Conservation (phyloP, 1,139 yeast genomes). For the Hansenula lynferdii region DNA sequence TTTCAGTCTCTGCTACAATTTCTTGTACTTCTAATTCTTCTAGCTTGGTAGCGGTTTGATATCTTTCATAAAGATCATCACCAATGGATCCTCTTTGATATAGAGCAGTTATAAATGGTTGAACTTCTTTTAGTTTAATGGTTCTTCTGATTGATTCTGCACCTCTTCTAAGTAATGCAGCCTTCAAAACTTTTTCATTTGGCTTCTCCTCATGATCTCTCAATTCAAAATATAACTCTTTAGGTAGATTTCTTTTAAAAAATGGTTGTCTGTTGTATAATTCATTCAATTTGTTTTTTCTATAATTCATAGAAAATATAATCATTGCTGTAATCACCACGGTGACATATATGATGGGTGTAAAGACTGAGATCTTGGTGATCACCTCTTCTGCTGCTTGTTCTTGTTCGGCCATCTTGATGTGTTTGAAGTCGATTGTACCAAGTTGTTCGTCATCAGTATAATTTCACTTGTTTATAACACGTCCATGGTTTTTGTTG, state of each 20-base stretch:
- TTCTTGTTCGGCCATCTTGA: constrained; percentile 1
- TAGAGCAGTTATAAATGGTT: constrained; percentile 58
- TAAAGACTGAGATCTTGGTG: constrained; percentile 61
- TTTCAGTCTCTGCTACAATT: constrained; percentile 72
- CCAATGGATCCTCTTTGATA: constrained; percentile 91
- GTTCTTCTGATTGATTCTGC: constrained; percentile 91
- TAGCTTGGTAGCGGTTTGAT: constrained; percentile 68
- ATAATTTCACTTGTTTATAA: no score
- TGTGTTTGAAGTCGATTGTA: no score
- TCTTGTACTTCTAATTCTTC: constrained; percentile 75
- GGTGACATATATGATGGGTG: constrained; percentile 78
- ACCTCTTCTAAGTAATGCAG: constrained; percentile 87
- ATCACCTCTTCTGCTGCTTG: background rate
- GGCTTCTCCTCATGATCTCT: constrained; percentile 52
- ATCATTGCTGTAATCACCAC: constrained; percentile 67
- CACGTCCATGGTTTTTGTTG: no score
- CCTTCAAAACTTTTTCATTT: constrained; percentile 77
- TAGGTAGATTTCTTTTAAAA: constrained; percentile 63
- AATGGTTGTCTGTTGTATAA: constrained; percentile 62
- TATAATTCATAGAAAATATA: constrained; percentile 68
- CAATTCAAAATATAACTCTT: constrained; percentile 59
- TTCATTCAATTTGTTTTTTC: constrained; percentile 51
- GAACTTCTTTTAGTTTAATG: constrained; percentile 69
- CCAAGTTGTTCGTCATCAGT: no score
- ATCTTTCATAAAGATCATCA: constrained; percentile 81